Conservation (phyloP, 2,329 filamentous ascomycete genomes). For the Blumeria hordei region DNA sequence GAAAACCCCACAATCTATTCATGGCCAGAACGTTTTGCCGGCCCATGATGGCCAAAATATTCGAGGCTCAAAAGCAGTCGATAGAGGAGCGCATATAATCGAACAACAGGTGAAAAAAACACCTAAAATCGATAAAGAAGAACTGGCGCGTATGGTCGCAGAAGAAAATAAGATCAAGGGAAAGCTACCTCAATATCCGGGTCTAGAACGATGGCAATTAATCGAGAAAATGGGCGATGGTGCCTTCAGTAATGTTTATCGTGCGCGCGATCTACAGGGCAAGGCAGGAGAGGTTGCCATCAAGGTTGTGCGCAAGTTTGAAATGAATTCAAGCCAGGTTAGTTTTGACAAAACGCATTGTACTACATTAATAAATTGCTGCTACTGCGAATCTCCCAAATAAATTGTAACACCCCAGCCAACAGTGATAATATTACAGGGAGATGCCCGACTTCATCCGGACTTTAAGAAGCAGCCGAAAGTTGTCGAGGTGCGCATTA, state of each 20-base stretch:
- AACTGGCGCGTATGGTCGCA: conserved; percentile 65
- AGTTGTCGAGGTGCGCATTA: conserved; percentile 76
- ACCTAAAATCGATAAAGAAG: conserved; percentile 32
- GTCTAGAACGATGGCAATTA: conserved; percentile 64
- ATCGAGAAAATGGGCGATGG: conserved; percentile 97
- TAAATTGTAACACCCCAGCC: conserved; percentile 21
- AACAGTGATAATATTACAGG: conserved; percentile 37
- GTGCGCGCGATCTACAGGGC: conserved; percentile 51
- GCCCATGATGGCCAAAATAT: conserved; percentile 34
- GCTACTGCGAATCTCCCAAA: neutral
- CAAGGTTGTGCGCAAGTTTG: conserved; percentile 95
- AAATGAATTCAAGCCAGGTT: conserved; percentile 98
- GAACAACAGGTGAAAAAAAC: conserved; percentile 28
- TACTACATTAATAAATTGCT: neutral
- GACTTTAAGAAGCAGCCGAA: conserved; percentile 89
- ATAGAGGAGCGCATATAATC: conserved; percentile 37
- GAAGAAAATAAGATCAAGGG: conserved; percentile 72
- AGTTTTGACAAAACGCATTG: conserved; percentile 20
- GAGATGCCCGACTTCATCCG: conserved; percentile 79
- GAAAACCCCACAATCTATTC: conserved; percentile 24
- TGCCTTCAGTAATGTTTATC: conserved; percentile 96
- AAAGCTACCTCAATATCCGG: conserved; percentile 69
- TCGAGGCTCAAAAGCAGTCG: conserved; percentile 40
- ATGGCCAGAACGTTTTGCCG: conserved; percentile 36
- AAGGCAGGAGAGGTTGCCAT: conserved; percentile 68